Percentiles rank a stretch among this genome's conserved stretches.
phyloP scores from a whole-genome alignment of 495 filamentous ascomycete genomes.

The Trichoderma reesei region DNA sequence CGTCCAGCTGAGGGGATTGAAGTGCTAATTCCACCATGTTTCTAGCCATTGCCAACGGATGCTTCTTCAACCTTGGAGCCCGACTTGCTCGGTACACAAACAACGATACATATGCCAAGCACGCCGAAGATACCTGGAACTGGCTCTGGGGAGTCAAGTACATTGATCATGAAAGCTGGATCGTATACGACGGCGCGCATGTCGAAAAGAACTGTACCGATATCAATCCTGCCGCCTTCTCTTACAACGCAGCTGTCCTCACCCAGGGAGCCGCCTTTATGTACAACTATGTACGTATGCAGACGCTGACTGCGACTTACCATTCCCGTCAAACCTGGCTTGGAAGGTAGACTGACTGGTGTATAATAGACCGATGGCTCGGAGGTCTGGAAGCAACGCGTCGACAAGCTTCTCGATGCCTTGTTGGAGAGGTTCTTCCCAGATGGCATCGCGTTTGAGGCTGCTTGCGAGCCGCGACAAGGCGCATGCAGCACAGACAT shows the following conservation, averaged over 20 bases:
- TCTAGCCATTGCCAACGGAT: slow-evolving; percentile 56
- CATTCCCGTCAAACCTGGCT: background rate
- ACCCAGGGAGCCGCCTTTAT: slow-evolving; percentile 68
- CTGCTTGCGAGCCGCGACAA: slow-evolving; percentile 55
- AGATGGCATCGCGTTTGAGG: slow-evolving; percentile 52
- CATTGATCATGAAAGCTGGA: slow-evolving; percentile 45
- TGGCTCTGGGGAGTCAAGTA: slow-evolving; percentile 58
- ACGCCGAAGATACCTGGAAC: slow-evolving; percentile 64
- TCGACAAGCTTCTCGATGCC: slow-evolving; percentile 48
- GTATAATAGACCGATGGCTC: slow-evolving; percentile 42
- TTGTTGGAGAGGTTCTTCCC: slow-evolving; percentile 49
- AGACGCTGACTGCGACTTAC: slow-evolving; percentile 11
- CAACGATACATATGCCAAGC: slow-evolving; percentile 68
- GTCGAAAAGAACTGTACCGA: slow-evolving; percentile 51
- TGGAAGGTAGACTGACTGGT: background rate
- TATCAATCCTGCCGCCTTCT: slow-evolving; percentile 55
- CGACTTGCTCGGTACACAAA: slow-evolving; percentile 66
- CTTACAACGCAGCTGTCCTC: slow-evolving; percentile 65
- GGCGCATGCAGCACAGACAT: slow-evolving; percentile 60
- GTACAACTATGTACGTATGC: slow-evolving; percentile 54
- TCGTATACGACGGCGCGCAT: slow-evolving; percentile 63
- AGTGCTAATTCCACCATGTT: background rate
- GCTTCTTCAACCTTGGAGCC: slow-evolving; percentile 74
- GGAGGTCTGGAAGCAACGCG: slow-evolving; percentile 50
- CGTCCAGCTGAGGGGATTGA: too few relatives aligned